Evolutionary conservation across 2,329 filamentous ascomycete species (phyloP).

Genomic region (Hypoxylon sp.): DNA sequence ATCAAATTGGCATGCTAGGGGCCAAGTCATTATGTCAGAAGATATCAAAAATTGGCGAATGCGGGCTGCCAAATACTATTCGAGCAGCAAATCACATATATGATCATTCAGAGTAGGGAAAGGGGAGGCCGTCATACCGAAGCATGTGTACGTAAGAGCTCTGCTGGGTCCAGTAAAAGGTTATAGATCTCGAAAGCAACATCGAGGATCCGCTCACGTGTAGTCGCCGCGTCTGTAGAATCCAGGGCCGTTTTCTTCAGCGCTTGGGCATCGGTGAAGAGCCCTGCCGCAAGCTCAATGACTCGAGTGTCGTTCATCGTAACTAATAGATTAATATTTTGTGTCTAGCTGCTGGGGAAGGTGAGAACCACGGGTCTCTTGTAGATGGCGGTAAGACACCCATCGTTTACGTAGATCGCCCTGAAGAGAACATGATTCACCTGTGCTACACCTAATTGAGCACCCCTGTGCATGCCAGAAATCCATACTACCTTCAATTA

Average conservation of each 20-base stretch:
- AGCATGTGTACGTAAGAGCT: constrained; percentile 15
- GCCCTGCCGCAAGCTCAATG: background rate
- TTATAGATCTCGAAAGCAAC: constrained; percentile 16
- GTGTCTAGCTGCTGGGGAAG: background rate
- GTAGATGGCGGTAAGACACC: background rate
- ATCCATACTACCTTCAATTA: background rate
- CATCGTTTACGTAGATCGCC: background rate
- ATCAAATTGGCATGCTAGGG: constrained; percentile 12
- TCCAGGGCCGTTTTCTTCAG: background rate
- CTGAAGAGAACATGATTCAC: background rate
- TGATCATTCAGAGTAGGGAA: background rate
- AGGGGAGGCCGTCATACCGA: background rate
- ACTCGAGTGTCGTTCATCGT: constrained; percentile 16
- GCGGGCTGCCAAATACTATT: background rate
- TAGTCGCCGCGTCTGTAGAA: background rate
- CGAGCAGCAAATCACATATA: background rate
- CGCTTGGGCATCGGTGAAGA: constrained; percentile 9
- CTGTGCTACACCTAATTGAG: constrained; percentile 5
- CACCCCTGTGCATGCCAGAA: background rate
- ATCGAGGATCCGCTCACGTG: constrained; percentile 18
- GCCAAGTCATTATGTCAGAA: background rate
- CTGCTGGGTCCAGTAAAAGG: constrained; percentile 14
- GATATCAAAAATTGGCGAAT: too few species aligned
- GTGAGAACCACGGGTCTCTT: background rate
- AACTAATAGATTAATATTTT: background rate